These are phyloP conservation scores for Debaryomycetaceae sp. DNA, from an alignment of 1,139 yeast genomes.

Conservation along the genomic window DNA sequence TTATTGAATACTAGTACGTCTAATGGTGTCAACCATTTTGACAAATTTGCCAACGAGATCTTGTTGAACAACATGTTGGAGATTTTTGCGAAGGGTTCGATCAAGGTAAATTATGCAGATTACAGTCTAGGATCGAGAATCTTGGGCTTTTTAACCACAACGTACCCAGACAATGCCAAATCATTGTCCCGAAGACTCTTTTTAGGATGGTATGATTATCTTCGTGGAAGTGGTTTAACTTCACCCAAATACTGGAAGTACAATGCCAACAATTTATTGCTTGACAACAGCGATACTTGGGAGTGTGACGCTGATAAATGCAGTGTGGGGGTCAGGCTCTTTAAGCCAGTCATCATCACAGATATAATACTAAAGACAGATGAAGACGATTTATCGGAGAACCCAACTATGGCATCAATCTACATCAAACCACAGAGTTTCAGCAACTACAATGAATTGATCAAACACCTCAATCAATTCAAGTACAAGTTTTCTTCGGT, in stretches of 20 bases:
- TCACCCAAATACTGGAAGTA: constrained; percentile 25
- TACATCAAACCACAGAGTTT: constrained; percentile 29
- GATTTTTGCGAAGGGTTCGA: constrained; percentile 32
- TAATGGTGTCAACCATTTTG: constrained; percentile 3
- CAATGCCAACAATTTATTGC: constrained; percentile 39
- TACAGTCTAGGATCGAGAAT: constrained; percentile 39
- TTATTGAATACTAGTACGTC: constrained; percentile 5
- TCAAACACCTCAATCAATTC: constrained; percentile 17
- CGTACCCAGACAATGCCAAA: constrained; percentile 10
- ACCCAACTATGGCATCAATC: constrained; percentile 18
- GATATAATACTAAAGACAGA: constrained; percentile 29
- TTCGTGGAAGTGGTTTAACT: constrained; percentile 19
- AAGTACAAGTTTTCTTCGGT: constrained; percentile 10
- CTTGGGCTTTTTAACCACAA: constrained; percentile 38
- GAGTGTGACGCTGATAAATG: constrained; percentile 27
- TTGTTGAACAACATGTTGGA: constrained; percentile 28
- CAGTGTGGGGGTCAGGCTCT: constrained; percentile 35
- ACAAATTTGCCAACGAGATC: constrained; percentile 14
- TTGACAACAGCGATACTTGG: constrained; percentile 38
- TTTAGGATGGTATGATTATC: constrained; percentile 42
- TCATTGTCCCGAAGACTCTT: constrained; percentile 25
- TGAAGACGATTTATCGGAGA: background rate
- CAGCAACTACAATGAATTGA: constrained; percentile 13
- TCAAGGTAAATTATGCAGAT: constrained; percentile 42
- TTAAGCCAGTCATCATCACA: constrained; percentile 31